Percentiles rank a stretch among this genome's conserved stretches.
Evolutionary conservation across 768 basidiomycete species (phyloP).

Genomic region (Cantharellus cinnabarinus): DNA sequence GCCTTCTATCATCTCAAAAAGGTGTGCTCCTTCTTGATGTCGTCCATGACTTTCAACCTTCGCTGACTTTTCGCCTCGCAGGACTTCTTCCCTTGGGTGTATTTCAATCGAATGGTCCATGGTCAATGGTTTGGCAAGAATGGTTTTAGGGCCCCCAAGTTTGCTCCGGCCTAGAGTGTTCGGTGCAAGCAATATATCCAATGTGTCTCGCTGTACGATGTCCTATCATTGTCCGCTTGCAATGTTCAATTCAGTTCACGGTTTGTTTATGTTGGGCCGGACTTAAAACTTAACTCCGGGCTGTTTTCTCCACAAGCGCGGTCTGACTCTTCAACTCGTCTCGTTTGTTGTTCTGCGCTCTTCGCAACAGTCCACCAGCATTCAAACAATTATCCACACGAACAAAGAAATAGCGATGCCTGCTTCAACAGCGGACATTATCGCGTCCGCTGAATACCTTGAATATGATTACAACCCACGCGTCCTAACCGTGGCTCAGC

Average conservation of each 20-base stretch:
- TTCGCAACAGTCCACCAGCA: background rate
- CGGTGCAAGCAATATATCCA: background rate
- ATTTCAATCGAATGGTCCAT: conserved; percentile 46
- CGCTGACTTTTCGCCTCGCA: background rate
- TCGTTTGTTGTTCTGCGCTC: background rate
- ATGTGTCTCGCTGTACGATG: too few relatives aligned
- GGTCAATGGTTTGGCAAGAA: conserved; percentile 30
- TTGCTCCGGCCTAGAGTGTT: background rate
- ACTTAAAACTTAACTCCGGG: too few relatives aligned
- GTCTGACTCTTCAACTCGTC: too few relatives aligned
- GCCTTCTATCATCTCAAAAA: conserved; percentile 80
- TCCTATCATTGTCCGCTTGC: too few relatives aligned
- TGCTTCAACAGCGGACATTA: conserved; percentile 44
- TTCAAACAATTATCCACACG: background rate
- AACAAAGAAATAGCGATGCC: background rate
- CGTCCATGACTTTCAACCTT: background rate
- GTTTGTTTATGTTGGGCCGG: too few relatives aligned
- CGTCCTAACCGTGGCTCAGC: conserved; percentile 57
- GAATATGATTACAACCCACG: conserved; percentile 56
- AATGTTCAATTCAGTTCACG: too few relatives aligned
- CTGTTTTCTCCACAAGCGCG: too few relatives aligned
- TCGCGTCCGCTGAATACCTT: conserved; percentile 57
- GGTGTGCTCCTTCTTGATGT: background rate
- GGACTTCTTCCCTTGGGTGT: conserved; percentile 53
- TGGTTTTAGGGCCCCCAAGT: conserved; percentile 21